Percentiles rank a stretch among this genome's conserved stretches.
Evolutionary conservation across 1,284 basidiomycete genomes (phyloP).

Genomic region (Microbotryomycetes sp.): DNA sequence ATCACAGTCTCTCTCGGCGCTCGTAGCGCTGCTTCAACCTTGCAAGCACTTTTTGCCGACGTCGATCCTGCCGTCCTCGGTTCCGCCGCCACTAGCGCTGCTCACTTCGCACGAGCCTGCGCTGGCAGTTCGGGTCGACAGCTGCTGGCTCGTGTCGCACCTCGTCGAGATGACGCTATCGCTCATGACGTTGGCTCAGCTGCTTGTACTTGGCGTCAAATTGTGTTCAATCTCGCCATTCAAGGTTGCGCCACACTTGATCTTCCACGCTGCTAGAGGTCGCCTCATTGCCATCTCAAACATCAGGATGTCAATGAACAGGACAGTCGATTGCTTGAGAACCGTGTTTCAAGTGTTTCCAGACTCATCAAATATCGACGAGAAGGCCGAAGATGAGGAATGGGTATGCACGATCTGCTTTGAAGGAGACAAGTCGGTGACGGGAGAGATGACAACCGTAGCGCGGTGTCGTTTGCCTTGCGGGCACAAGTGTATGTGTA

Average conservation of each 20-base stretch:
- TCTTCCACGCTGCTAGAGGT: background rate
- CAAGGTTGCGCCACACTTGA: conserved; percentile 1
- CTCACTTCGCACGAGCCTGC: background rate
- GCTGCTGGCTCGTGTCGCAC: conserved; percentile 6
- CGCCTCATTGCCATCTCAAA: background rate
- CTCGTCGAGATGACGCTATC: conserved; percentile 5
- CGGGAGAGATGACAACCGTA: background rate
- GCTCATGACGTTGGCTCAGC: conserved; percentile 1
- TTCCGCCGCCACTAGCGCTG: conserved; percentile 3
- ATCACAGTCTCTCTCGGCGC: background rate
- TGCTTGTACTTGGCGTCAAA: background rate
- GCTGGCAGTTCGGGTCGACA: conserved; percentile 1
- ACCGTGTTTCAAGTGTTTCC: conserved; percentile 3
- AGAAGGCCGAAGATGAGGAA: background rate
- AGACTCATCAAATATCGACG: background rate
- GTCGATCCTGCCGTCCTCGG: conserved; percentile 2
- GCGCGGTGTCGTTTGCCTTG: conserved; percentile 5
- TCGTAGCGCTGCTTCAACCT: background rate
- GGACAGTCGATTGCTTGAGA: conserved; percentile 7
- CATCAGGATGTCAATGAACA: background rate
- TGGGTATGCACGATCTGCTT: conserved; percentile 15
- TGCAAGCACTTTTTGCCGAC: conserved; percentile 10
- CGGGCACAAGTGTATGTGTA: conserved; percentile 2
- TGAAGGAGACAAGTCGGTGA: background rate
- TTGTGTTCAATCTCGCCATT: conserved; percentile 1